Percentiles rank a stretch among this genome's conserved stretches.
Conservation (phyloP, 2,329 filamentous ascomycete genomes). For the Tolypocladium tundrense region DNA sequence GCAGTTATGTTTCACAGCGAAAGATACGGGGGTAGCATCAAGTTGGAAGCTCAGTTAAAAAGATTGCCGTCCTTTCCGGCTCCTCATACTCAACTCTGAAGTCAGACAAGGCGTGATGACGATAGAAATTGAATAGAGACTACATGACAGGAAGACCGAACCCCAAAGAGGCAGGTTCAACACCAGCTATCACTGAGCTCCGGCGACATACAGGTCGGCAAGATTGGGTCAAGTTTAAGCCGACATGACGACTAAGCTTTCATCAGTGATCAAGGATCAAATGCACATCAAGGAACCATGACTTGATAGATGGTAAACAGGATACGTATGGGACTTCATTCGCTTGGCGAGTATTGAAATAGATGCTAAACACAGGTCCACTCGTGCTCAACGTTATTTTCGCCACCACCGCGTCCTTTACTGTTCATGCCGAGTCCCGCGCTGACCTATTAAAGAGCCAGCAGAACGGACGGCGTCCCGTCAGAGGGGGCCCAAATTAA, state of each 20-base stretch:
- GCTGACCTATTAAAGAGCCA: neutral
- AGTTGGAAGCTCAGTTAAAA: neutral
- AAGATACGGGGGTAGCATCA: neutral
- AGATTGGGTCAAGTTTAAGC: too few relatives aligned
- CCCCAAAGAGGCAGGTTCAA: neutral
- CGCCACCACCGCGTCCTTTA: neutral
- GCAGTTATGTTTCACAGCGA: neutral
- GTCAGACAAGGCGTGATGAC: neutral
- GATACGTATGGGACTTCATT: neutral
- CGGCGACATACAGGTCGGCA: neutral
- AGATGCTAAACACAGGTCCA: neutral
- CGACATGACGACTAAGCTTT: neutral
- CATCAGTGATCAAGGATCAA: neutral
- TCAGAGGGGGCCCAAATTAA: neutral
- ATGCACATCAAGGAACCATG: too few relatives aligned
- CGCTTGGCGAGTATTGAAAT: neutral
- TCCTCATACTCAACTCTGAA: neutral
- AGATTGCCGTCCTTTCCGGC: neutral
- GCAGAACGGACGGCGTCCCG: neutral
- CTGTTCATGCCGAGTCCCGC: neutral
- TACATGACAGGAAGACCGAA: neutral
- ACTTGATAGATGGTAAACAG: neutral
- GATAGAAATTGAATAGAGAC: neutral
- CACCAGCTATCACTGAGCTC: neutral
- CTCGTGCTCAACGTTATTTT: neutral